A percentile compares a stretch with the other conserved stretches of the same genome.
These are phyloP conservation scores for Trametopsis cervina DNA, from an alignment of 768 basidiomycete species.

Conservation along the genomic window DNA sequence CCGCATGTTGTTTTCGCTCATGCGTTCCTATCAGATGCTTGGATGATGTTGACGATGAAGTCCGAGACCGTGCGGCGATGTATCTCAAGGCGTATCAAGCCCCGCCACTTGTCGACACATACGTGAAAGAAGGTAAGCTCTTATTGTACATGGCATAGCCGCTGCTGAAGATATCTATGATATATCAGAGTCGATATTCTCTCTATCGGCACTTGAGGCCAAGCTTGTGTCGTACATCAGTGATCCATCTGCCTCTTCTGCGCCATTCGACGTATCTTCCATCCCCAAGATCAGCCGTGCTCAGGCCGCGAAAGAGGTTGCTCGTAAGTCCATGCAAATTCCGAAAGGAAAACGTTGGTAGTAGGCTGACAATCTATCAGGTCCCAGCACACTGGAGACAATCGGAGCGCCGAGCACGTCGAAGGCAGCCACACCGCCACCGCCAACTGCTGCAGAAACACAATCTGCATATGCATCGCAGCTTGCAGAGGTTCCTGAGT, in stretches of 20 bases:
- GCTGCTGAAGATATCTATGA: neutral
- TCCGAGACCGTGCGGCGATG: slow-evolving; percentile 93
- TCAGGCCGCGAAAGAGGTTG: slow-evolving; percentile 84
- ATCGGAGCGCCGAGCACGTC: slow-evolving; percentile 65
- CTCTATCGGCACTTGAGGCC: slow-evolving; percentile 81
- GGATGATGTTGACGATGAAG: slow-evolving; percentile 98
- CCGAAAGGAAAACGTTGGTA: neutral
- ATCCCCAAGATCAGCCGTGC: slow-evolving; percentile 93
- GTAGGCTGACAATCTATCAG: slow-evolving; percentile 30
- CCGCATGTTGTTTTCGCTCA: too few species aligned
- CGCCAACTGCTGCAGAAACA: slow-evolving; percentile 80
- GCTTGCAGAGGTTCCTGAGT: slow-evolving; percentile 80
- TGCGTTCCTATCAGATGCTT: slow-evolving; percentile 59
- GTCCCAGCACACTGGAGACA: slow-evolving; percentile 82
- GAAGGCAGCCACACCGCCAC: slow-evolving; percentile 55
- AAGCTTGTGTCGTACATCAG: slow-evolving; percentile 93
- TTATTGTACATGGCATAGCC: neutral
- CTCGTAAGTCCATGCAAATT: slow-evolving; percentile 47
- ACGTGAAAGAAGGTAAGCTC: slow-evolving; percentile 82
- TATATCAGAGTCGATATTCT: slow-evolving; percentile 82
- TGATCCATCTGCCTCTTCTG: slow-evolving; percentile 59
- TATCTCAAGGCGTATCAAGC: slow-evolving; percentile 84
- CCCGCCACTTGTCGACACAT: slow-evolving; percentile 72
- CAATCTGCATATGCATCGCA: slow-evolving; percentile 86
- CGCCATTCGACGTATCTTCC: slow-evolving; percentile 76